These are phyloP conservation scores for Climacium dendroides DNA, from an alignment of 225 moss, liverwort and hornwort species.

Conservation along the genomic window DNA sequence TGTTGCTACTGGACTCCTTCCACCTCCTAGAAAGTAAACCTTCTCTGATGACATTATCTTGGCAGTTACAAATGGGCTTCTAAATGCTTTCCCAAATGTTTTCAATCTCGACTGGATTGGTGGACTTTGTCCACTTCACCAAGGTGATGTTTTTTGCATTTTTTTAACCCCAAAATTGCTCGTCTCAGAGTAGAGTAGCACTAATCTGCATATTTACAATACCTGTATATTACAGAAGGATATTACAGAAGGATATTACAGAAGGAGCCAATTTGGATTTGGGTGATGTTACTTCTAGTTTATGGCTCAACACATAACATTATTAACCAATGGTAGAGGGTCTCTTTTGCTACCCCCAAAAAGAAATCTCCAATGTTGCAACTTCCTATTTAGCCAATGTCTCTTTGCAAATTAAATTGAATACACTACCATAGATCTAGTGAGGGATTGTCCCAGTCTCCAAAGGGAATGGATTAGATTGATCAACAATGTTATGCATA, in stretches of 20 bases:
- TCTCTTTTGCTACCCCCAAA: background rate
- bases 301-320: background rate
- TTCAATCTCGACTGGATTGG: background rate
- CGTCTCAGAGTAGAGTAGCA: background rate
- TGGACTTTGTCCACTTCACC: background rate
- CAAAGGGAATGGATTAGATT: background rate
- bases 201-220: background rate
- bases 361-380: background rate
- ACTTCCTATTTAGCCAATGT: background rate
- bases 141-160: background rate
- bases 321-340: background rate
- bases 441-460: background rate
- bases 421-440: accelerated
- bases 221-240: background rate
- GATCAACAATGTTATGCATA: background rate
- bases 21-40: background rate
- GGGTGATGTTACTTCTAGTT: background rate
- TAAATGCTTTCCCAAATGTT: too few relatives aligned
- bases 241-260: too few relatives aligned
- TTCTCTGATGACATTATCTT: background rate
- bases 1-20: background rate
- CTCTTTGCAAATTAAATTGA: background rate
- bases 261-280: background rate
- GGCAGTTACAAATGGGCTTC: background rate
- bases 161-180: background rate